Evolutionary conservation across 2,329 filamentous ascomycete species (phyloP).

Genomic region (Xylaria sp.): DNA sequence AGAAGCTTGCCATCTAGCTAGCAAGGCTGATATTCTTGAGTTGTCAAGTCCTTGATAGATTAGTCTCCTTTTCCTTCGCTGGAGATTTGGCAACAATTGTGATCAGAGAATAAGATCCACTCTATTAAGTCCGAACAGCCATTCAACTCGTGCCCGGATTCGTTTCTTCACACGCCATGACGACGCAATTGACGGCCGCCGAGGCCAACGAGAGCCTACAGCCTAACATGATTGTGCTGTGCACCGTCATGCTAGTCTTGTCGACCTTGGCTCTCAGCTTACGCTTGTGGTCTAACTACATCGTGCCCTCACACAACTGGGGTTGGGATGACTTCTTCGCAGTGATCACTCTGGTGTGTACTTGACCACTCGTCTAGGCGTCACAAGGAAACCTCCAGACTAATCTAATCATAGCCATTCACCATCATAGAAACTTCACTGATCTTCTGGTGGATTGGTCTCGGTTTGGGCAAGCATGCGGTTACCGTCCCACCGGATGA

Average conservation of each 20-base stretch:
- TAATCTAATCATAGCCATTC: not conserved
- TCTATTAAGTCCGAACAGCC: too few species aligned
- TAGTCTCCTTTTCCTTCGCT: too few species aligned
- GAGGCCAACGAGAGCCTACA: not conserved
- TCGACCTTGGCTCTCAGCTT: not conserved
- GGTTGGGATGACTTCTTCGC: not conserved
- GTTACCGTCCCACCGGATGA: not conserved
- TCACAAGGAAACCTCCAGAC: too few species aligned
- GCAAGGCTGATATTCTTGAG: too few species aligned
- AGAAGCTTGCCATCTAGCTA: too few species aligned
- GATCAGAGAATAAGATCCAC: too few species aligned
- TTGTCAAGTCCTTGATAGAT: too few species aligned
- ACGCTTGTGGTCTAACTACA: not conserved
- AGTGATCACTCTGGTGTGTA: not conserved
- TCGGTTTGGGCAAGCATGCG: not conserved
- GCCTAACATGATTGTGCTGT: not conserved
- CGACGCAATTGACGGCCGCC: not conserved
- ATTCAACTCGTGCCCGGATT: not conserved
- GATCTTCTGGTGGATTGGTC: not conserved
- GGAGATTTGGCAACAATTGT: too few species aligned
- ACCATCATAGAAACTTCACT: not conserved
- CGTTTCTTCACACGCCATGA: not conserved
- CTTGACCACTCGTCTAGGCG: too few species aligned
- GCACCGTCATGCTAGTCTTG: not conserved
- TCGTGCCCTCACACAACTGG: not conserved